Conservation (phyloP, 202 grass and related monocot genomes). For the Miscanthus sacchariflorus region DNA sequence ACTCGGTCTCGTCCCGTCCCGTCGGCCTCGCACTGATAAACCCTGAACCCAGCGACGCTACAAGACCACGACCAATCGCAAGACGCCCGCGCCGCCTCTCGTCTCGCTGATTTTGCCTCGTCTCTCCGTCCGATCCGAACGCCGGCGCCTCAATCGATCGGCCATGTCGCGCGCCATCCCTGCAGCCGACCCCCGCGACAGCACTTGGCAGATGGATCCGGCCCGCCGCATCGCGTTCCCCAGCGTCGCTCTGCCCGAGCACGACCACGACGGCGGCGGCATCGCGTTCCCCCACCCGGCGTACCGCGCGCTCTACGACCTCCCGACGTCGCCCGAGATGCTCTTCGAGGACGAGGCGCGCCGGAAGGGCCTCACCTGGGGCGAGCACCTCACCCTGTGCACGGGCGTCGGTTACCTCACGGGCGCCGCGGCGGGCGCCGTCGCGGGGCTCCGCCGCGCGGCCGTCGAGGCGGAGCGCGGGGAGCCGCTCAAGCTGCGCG, state of each 20-base stretch:
- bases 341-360: slow-evolving; percentile 57
- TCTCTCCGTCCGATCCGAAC: neutral
- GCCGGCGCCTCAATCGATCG: neutral
- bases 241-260: neutral
- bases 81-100: neutral
- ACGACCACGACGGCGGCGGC: neutral
- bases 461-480: slow-evolving; percentile 36
- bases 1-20: neutral
- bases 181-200: neutral
- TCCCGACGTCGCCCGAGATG: slow-evolving; percentile 57
- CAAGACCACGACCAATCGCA: neutral
- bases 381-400: slow-evolving; percentile 51
- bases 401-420: slow-evolving; percentile 46
- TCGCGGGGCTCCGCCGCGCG: slow-evolving; percentile 32
- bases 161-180: slow-evolving; percentile 41
- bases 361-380: slow-evolving; percentile 1
- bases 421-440: slow-evolving; percentile 35
- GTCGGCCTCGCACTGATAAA: neutral
- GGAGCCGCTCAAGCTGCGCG: slow-evolving; percentile 41
- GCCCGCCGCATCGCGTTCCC: neutral
- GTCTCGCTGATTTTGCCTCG: neutral
- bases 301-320: slow-evolving; percentile 54
- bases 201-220: neutral
- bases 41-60: neutral
- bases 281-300: neutral